Evolutionary conservation across 495 filamentous ascomycete species (phyloP), one percentile per base, ranked within the genome.

Genomic region (Lophiostoma macrostomum): DNA sequence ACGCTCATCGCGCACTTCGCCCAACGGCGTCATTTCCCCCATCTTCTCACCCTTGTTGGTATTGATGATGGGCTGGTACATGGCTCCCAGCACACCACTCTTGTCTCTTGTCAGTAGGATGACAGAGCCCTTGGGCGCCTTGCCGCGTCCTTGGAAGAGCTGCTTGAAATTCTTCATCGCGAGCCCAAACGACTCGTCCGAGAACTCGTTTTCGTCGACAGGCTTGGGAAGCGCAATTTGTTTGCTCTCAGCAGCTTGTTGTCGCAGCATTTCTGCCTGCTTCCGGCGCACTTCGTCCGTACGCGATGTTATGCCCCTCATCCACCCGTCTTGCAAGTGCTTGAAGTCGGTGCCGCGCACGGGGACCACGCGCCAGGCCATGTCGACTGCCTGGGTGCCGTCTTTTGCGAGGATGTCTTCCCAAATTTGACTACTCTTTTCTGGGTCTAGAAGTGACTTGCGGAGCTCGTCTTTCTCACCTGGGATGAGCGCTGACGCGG

Each of bases 321-420:
- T 87, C 75, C 87, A 96, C 0, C 87, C 91, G 65, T 98, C 93
- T 27, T 90, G 79, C 55, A 98, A 64, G 64, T 98, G 93, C 65
- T 83, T 76, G 70, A 95, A 96, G 68, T 96, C 90, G 4, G 93
- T 96, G 67, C 90, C 88, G 27, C 88, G 76, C 0, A 84, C 86
- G 0, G 94, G 93, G 7, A 91, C 84, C 42, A 96, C 82, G 5
- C 90, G 77, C 65, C 90, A 79, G 0, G 82, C 78, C 1, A 83
- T 91, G 6, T 84, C 79, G 8, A 87, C 74, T 0, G 81, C 77
- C 19, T 78, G 72, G 1, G 64, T 36, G 31, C 66, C 68, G 0
- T 54, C 35, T 12, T 79, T 70, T 51, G 74, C 74, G 34, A 96
- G 66, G 1, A 95, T 73, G 20, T 77, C 75, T n/a, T 76, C 75